These are phyloP conservation scores for Ceratobasidium sp. DNA, from an alignment of 1,284 basidiomycete genomes.

Conservation along the genomic window DNA sequence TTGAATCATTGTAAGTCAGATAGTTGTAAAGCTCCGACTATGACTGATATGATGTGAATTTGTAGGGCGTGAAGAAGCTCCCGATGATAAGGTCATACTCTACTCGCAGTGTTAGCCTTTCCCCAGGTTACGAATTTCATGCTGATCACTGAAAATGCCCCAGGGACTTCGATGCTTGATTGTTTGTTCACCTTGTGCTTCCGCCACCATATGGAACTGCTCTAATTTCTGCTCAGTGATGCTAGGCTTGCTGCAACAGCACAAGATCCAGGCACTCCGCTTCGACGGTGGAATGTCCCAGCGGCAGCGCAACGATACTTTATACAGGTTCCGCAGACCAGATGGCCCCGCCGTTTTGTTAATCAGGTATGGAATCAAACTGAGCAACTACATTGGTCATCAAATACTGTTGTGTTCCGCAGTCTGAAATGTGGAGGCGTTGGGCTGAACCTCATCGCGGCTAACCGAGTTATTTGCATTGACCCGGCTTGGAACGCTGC, in stretches of 20 bases:
- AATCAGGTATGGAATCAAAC: constrained; percentile 68
- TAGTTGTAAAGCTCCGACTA: no score
- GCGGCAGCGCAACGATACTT: constrained; percentile 58
- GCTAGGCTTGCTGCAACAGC: constrained; percentile 64
- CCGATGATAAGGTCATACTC: no score
- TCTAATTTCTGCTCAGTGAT: constrained; percentile 54
- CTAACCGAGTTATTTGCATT: constrained; percentile 63
- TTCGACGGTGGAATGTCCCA: constrained; percentile 74
- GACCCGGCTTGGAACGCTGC: constrained; percentile 46
- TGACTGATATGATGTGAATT: no score
- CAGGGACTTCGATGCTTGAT: constrained; percentile 78
- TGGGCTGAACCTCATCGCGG: constrained; percentile 64
- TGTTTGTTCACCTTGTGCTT: constrained; percentile 46
- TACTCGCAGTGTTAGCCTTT: no score
- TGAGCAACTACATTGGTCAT: constrained; percentile 53
- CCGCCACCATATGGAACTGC: neutral
- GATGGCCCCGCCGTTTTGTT: constrained; percentile 54
- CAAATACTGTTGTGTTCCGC: constrained; percentile 56
- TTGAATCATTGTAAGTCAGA: no score
- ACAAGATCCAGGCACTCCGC: constrained; percentile 67
- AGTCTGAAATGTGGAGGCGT: constrained; percentile 76
- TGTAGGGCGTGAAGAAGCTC: no score
- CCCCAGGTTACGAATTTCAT: no score
- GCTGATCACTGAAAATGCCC: no score
- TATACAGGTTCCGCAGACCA: constrained; percentile 45